A percentile compares a stretch with the other conserved stretches of the same genome.
Evolutionary conservation across 2,329 filamentous ascomycete species (phyloP).

Genomic region (Aspergillus ruber): DNA sequence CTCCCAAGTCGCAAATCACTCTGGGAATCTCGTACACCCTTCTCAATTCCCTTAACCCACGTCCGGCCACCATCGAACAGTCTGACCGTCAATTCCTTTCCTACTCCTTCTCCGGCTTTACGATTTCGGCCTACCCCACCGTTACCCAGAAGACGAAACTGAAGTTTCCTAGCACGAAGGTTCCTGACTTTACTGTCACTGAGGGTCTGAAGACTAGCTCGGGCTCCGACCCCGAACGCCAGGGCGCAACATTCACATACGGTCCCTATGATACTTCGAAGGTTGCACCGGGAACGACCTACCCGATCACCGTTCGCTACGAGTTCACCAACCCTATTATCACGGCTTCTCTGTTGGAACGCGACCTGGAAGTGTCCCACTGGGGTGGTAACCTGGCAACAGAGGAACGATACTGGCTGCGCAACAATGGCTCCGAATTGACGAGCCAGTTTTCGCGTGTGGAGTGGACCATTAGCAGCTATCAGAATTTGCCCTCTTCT

Average conservation of each 20-base stretch:
- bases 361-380: constrained; percentile 91
- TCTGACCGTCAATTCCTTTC: constrained; percentile 78
- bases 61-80: constrained; percentile 78
- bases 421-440: constrained; percentile 77
- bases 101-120: constrained; percentile 81
- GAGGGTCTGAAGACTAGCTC: constrained; percentile 53
- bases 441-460: constrained; percentile 67
- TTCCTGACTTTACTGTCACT: constrained; percentile 80
- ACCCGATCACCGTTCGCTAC: constrained; percentile 75
- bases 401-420: constrained; percentile 86
- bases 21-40: constrained; percentile 80
- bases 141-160: constrained; percentile 95
- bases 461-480: constrained; percentile 65
- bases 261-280: constrained; percentile 69
- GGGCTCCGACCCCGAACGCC: constrained; percentile 67
- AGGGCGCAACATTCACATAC: constrained; percentile 81
- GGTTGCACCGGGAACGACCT: constrained; percentile 66
- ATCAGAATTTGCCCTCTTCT: constrained; percentile 68
- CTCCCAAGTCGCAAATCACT: constrained; percentile 71
- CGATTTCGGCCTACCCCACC: constrained; percentile 74
- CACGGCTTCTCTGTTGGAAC: constrained; percentile 71
- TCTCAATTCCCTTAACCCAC: constrained; percentile 69
- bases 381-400: constrained; percentile 96
- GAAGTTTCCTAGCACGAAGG: constrained; percentile 70
- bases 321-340: constrained; percentile 91